Evolutionary conservation across 768 basidiomycete genomes (phyloP).

Genomic region (Lentinula lateritia): DNA sequence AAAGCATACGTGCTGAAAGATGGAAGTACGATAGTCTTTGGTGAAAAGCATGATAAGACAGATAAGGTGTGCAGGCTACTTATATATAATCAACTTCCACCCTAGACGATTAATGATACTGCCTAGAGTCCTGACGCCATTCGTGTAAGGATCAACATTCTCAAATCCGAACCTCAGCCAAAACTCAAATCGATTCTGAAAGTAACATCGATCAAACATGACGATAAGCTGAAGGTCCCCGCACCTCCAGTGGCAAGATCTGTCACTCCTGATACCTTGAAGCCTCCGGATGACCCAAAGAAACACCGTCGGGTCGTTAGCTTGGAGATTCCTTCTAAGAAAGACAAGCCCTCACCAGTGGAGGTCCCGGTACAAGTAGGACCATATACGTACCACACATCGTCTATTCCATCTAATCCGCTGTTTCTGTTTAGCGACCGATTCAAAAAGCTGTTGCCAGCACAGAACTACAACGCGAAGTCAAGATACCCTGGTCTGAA

Average conservation of each 20-base stretch:
- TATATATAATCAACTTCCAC: not conserved
- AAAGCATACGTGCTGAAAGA: slow-evolving; percentile 9
- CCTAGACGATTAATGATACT: not conserved
- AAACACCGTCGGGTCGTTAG: slow-evolving; percentile 5
- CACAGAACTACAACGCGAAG: slow-evolving; percentile 6
- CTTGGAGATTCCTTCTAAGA: not conserved
- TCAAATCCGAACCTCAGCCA: not conserved
- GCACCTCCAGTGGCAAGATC: not conserved
- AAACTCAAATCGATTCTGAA: not conserved
- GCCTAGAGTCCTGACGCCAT: slow-evolving; percentile 10
- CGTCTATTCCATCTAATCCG: not conserved
- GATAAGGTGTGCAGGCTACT: not conserved
- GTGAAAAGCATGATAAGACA: slow-evolving; percentile 7
- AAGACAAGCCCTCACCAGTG: not conserved
- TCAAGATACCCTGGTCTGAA: slow-evolving; percentile 14
- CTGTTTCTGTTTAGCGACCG: not conserved
- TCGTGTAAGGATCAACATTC: slow-evolving; percentile 8
- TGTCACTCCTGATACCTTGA: not conserved
- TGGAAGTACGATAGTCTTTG: slow-evolving; percentile 12
- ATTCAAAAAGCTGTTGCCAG: not conserved
- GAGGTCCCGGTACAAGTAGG: not conserved
- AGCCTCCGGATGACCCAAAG: not conserved
- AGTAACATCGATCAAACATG: not conserved
- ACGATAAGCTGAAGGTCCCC: not conserved
- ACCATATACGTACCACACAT: not conserved